phyloP scores from a whole-genome alignment of 805 yeast species.

The Candida hungchunana region DNA sequence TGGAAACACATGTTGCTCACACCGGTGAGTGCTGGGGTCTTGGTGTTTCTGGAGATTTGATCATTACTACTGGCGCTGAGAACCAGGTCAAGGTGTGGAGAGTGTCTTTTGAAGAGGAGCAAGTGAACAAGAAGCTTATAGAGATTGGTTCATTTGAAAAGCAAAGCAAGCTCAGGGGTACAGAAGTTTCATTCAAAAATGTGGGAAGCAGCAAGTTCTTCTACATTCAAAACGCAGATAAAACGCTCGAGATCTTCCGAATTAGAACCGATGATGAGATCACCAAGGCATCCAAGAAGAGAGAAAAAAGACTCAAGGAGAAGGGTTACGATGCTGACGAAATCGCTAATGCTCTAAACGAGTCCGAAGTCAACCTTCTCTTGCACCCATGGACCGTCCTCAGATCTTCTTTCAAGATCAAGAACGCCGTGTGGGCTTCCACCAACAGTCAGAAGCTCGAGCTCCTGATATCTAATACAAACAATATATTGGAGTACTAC shows the following conservation, averaged over 20 bases:
- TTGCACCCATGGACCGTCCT: slow-evolving; percentile 67
- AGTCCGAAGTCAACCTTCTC: slow-evolving; percentile 48
- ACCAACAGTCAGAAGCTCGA: slow-evolving; percentile 48
- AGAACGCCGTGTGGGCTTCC: slow-evolving; percentile 61
- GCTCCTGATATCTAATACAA: slow-evolving; percentile 59
- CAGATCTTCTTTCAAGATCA: slow-evolving; percentile 61
- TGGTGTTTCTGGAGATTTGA: slow-evolving; percentile 39
- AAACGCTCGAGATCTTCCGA: slow-evolving; percentile 76
- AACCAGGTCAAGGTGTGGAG: slow-evolving; percentile 83
- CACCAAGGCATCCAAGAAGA: slow-evolving; percentile 66
- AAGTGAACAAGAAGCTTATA: slow-evolving; percentile 42
- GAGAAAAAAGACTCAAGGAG: slow-evolving; percentile 73
- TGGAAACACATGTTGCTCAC: slow-evolving; percentile 93
- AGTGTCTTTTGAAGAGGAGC: slow-evolving; percentile 47
- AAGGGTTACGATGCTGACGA: slow-evolving; percentile 64
- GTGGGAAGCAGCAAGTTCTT: slow-evolving; percentile 42
- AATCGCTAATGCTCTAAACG: slow-evolving; percentile 44
- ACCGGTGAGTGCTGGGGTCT: slow-evolving; percentile 91
- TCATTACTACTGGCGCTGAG: slow-evolving; percentile 75
- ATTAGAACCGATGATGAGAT: slow-evolving; percentile 74
- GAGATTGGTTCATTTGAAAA: slow-evolving; percentile 70
- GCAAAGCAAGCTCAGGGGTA: slow-evolving; percentile 70
- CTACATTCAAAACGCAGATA: slow-evolving; percentile 73
- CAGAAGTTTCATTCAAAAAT: slow-evolving; percentile 48
- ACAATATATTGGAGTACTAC: slow-evolving; percentile 74